Percentiles rank a stretch among this genome's conserved stretches.
These are phyloP conservation scores for Tarenaya hassleriana DNA, from an alignment of 345 rosid species.

Conservation along the genomic window DNA sequence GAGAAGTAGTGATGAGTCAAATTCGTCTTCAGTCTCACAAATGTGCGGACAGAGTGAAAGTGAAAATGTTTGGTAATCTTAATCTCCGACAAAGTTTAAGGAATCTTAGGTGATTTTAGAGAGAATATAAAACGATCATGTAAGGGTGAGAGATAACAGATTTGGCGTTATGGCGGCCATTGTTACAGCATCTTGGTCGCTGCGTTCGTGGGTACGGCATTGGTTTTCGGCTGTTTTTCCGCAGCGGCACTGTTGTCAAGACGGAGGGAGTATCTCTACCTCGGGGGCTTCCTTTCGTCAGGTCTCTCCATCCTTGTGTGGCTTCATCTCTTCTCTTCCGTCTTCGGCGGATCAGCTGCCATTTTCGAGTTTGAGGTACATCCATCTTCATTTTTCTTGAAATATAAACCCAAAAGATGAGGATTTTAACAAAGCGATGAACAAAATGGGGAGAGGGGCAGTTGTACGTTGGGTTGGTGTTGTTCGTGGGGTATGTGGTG, in stretches of 20 bases:
- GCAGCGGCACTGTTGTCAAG: constrained; percentile 72
- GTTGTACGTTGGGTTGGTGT: constrained; percentile 70
- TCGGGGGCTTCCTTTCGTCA: constrained; percentile 78
- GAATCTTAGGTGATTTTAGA: not conserved
- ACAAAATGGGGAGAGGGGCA: constrained; percentile 14
- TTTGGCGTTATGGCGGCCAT: too few relatives aligned
- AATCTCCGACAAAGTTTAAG: too few relatives aligned
- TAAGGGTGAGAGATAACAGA: too few relatives aligned
- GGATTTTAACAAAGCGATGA: not conserved
- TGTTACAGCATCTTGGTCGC: constrained; percentile 48
- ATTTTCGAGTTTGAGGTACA: constrained; percentile 67
- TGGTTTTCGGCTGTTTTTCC: constrained; percentile 79
- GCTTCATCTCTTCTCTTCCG: constrained; percentile 59
- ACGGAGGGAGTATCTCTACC: constrained; percentile 79
- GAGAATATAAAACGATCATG: too few relatives aligned
- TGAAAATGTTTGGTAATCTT: too few relatives aligned
- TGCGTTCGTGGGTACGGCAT: constrained; percentile 64
- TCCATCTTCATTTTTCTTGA: constrained; percentile 1
- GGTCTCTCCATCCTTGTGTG: constrained; percentile 58
- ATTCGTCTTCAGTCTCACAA: too few relatives aligned
- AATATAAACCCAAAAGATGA: not conserved
- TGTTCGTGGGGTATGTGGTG: constrained; percentile 69
- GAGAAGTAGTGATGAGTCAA: too few relatives aligned
- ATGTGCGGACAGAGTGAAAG: too few relatives aligned
- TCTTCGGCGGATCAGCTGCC: constrained; percentile 80